phyloP scores from a whole-genome alignment of 768 basidiomycete species.

The Lentinula raphanica region DNA sequence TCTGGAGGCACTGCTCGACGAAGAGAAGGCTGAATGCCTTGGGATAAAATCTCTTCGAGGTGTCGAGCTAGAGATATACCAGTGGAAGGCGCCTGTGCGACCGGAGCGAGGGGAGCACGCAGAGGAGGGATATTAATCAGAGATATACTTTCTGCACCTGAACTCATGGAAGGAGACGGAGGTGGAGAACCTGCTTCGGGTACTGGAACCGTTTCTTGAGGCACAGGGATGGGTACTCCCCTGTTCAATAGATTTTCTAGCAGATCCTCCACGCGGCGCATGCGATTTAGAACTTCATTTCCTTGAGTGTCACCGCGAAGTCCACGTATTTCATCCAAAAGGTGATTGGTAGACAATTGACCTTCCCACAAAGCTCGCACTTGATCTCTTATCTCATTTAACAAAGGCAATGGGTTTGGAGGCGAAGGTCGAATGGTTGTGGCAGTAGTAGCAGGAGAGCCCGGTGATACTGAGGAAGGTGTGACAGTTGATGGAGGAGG shows the following conservation, averaged over 20 bases:
- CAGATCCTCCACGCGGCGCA: constrained; percentile 43
- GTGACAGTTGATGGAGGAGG: constrained; percentile 31
- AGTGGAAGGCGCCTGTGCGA: constrained; percentile 41
- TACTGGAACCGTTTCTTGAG: constrained; percentile 17
- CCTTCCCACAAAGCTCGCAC: constrained; percentile 55
- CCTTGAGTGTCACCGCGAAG: constrained; percentile 32
- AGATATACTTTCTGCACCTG: constrained; percentile 23
- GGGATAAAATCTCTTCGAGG: constrained; percentile 54
- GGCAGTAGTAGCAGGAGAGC: constrained; percentile 14
- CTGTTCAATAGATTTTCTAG: constrained; percentile 35
- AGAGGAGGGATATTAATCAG: constrained; percentile 9
- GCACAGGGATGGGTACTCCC: constrained; percentile 19
- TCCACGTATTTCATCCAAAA: constrained; percentile 58
- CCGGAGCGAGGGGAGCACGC: constrained; percentile 17
- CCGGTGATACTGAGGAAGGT: constrained; percentile 30
- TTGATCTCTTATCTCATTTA: constrained; percentile 56
- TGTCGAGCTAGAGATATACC: constrained; percentile 55
- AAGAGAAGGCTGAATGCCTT: constrained; percentile 34
- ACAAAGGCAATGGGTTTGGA: constrained; percentile 44
- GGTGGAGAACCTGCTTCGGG: constrained; percentile 9
- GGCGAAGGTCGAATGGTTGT: constrained; percentile 27
- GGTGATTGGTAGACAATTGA: constrained; percentile 54
- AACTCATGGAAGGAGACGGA: constrained; percentile 19
- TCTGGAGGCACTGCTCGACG: constrained; percentile 45
- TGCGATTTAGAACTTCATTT: constrained; percentile 36